These are phyloP conservation scores for Phytophthora podocarpi DNA, from an alignment of 352 stramenopile species.

Conservation along the genomic window DNA sequence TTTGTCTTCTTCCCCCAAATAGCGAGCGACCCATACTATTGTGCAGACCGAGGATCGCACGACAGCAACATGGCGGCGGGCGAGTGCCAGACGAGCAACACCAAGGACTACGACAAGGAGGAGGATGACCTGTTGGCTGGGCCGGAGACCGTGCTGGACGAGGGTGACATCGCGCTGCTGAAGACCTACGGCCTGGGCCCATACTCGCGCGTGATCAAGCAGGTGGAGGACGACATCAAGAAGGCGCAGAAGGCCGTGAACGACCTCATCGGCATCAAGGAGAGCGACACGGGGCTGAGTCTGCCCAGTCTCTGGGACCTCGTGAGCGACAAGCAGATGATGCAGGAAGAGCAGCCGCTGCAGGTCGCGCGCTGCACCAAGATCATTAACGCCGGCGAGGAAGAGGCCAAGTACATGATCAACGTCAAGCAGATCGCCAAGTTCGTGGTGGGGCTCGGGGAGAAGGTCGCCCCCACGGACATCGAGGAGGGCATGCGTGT, in stretches of 20 bases:
- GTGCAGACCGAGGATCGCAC: no score
- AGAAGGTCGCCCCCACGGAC: slow-evolving; percentile 99
- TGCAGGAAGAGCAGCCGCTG: slow-evolving; percentile 98
- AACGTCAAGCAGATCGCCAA: slow-evolving; percentile 99
- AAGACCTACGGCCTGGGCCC: slow-evolving; percentile 99
- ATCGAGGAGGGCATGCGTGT: slow-evolving; percentile 99
- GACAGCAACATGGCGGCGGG: slow-evolving; percentile 49
- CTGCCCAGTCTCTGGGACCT: slow-evolving; percentile 99
- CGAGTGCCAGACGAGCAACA: slow-evolving; percentile 97
- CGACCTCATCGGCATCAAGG: slow-evolving; percentile 96
- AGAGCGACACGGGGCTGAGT: slow-evolving; percentile 98
- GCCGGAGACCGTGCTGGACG: slow-evolving; percentile 85
- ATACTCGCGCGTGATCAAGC: slow-evolving; percentile 97
- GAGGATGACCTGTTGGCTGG: slow-evolving; percentile 85
- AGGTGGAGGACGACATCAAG: slow-evolving; percentile 99
- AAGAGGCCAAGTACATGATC: slow-evolving; percentile 99
- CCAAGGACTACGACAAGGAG: slow-evolving; percentile 95
- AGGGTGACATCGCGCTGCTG: slow-evolving; percentile 98
- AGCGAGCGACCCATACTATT: no score
- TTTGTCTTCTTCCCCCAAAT: slow-evolving; percentile 2
- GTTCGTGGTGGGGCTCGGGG: slow-evolving; percentile 98
- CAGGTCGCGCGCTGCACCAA: slow-evolving; percentile 97
- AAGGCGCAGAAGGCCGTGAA: slow-evolving; percentile 94
- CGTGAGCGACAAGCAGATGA: slow-evolving; percentile 99
- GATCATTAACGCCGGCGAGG: slow-evolving; percentile 93